Base-by-base conservation (phyloP, 108 stramenopile species). In the Cafeteria roenbergensis region DNA sequence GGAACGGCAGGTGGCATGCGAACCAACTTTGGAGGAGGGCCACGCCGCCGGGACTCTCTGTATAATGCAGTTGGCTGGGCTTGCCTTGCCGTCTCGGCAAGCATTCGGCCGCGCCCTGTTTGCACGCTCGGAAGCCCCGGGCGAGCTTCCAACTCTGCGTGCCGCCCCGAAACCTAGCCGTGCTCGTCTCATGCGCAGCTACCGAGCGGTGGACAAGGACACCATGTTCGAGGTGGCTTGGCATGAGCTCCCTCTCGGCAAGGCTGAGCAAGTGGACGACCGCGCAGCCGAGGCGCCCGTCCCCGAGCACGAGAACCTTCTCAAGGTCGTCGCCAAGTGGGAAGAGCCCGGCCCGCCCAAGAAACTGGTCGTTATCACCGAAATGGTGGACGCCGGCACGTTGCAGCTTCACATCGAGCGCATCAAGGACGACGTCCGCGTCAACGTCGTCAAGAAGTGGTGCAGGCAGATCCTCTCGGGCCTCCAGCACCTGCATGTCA, bases 381-480 rank as follows among this genome's bases (percentile, higher is more conserved):
- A 97, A 68, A 94, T 97, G 65, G 66, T 94, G 34, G 88, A 88
- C 3, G 91, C 90, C 34, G 95, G 91, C 24, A 90, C 91, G 27
- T 74, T 92, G 57, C 87, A 90, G 72, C 73, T 70, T 57, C 94
- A 93, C 68, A 93, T 97, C 51, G 79, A 86, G 59, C n/a, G n/a
- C n/a, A n/a, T n/a, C n/a, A 94, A 94, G 78, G 92, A 92, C 25
- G 86, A 92, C 69, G 85, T 94, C 61, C 84, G 92, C 30, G 92
- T 91, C 89, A 90, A 90, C 58, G 91, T 93, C 71, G 86, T 92
- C 55, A 94, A 94, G 77, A 78, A 93, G 60, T 97, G 95, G 95
- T 87, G 87, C 30, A 76, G 88, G n/a, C 93, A 94, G 66, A 97
- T 97, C 61, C 75, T 97, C 37, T 86, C 88, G n/a, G 96, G 93